phyloP scores from a whole-genome alignment of 768 basidiomycete genomes.

The Boletus tomentosulus region DNA sequence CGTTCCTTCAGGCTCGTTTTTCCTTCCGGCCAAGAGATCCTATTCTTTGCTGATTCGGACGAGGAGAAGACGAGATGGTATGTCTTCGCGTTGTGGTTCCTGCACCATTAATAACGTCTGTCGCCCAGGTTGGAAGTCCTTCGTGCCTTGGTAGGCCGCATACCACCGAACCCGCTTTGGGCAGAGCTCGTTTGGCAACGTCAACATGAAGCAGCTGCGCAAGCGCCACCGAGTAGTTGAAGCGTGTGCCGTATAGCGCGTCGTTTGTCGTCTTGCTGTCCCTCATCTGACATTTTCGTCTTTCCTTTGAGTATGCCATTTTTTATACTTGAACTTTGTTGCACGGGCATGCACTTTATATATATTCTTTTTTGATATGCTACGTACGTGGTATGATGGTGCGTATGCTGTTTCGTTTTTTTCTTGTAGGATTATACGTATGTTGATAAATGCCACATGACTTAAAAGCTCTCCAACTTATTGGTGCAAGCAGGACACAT shows the following conservation, averaged over 20 bases:
- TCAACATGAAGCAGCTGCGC: slow-evolving; percentile 45
- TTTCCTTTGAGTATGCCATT: slow-evolving; percentile 3
- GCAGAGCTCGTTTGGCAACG: slow-evolving; percentile 87
- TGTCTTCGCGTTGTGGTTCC: slow-evolving; percentile 18
- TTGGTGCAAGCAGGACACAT: no score
- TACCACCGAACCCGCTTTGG: slow-evolving; percentile 92
- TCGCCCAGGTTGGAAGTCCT: slow-evolving; percentile 76
- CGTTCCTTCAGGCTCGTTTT: slow-evolving; percentile 85
- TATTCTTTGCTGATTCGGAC: slow-evolving; percentile 89
- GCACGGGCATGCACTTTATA: not conserved
- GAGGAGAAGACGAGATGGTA: slow-evolving; percentile 87
- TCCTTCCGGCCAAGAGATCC: slow-evolving; percentile 69
- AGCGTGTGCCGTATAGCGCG: not conserved
- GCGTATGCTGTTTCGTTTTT: slow-evolving; percentile 10
- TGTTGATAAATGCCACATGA: slow-evolving; percentile 16
- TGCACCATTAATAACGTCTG: not conserved
- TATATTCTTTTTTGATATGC: slow-evolving; percentile 11
- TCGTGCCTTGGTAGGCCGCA: slow-evolving; percentile 78
- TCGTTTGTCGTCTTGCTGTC: not conserved
- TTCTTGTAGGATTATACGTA: slow-evolving; percentile 22
- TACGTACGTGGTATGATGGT: slow-evolving; percentile 6
- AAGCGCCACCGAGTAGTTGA: slow-evolving; percentile 2
- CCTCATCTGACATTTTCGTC: slow-evolving; percentile 4
- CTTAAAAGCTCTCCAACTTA: not conserved
- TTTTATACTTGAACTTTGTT: slow-evolving; percentile 1